A percentile compares a stretch with the other conserved stretches of the same genome.
Conservation (phyloP, 208 protist genomes). For the Herpetomonas samuelpessoai region DNA sequence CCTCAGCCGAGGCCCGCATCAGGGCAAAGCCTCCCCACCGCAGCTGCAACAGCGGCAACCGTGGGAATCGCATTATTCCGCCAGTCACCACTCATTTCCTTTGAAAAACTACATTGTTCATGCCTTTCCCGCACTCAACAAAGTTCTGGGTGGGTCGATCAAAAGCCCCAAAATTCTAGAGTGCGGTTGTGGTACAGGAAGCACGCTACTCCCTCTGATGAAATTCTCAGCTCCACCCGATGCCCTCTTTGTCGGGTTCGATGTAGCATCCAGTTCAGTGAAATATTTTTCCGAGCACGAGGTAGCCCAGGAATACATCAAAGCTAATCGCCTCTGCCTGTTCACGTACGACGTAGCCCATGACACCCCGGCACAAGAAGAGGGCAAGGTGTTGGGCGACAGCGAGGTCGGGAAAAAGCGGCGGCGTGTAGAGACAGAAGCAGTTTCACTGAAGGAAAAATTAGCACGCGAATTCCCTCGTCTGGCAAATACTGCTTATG, state of each 20-base stretch:
- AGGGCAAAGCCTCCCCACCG: background rate
- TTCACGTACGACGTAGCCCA: conserved; percentile 43
- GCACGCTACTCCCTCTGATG: conserved; percentile 70
- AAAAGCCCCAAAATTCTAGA: conserved; percentile 44
- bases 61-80: conserved; percentile 17
- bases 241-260: conserved; percentile 61
- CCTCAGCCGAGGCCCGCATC: no score
- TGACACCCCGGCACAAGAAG: background rate
- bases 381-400: no score
- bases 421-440: conserved; percentile 15
- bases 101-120: conserved; percentile 24
- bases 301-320: conserved; percentile 27
- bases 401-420: conserved; percentile 15
- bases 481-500: conserved; percentile 23
- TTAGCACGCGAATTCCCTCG: conserved; percentile 14
- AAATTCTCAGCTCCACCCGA: conserved; percentile 29
- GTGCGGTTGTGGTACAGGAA: conserved; percentile 75
- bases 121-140: conserved; percentile 15
- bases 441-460: conserved; percentile 17
- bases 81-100: conserved; percentile 8
- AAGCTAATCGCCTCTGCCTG: conserved; percentile 16
- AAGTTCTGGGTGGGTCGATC: background rate
- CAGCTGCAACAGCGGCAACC: no score
- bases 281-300: conserved; percentile 37
- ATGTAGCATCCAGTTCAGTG: conserved; percentile 52